These are phyloP conservation scores for Pseudonitzschia delicatissima DNA, from an alignment of 108 stramenopile species.

Conservation along the genomic window DNA sequence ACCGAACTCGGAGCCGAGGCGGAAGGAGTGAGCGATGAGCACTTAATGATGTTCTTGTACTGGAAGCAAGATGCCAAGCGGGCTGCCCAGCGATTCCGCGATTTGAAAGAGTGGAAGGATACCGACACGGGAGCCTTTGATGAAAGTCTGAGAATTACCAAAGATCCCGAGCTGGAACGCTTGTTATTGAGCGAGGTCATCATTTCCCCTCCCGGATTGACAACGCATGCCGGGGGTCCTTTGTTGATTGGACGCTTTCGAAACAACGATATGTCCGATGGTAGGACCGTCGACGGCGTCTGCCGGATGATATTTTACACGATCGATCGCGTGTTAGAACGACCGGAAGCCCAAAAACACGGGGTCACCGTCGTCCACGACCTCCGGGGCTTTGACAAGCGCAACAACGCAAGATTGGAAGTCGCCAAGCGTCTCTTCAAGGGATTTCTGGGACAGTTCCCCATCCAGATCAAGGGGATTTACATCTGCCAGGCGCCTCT, in stretches of 20 bases:
- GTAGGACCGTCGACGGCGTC: conserved; percentile 26
- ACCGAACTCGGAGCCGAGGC: conserved; percentile 7
- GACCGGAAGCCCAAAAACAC: conserved; percentile 17
- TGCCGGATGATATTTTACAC: conserved; percentile 38
- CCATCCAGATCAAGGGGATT: conserved; percentile 30
- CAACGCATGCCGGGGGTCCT: conserved; percentile 23
- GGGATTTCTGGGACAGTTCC: conserved; percentile 38
- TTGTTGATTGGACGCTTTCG: conserved; percentile 36
- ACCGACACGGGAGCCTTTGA: conserved; percentile 28
- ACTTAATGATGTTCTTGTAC: conserved; percentile 29
- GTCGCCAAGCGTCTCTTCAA: conserved; percentile 29
- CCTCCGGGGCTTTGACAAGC: conserved; percentile 20
- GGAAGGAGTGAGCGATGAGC: conserved; percentile 19
- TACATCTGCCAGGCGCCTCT: conserved; percentile 37
- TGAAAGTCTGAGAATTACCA: conserved; percentile 16
- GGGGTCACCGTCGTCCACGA: conserved; percentile 37
- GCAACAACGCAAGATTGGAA: conserved; percentile 25
- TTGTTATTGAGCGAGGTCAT: conserved; percentile 26
- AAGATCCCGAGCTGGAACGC: conserved; percentile 27
- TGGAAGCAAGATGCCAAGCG: conserved; percentile 42
- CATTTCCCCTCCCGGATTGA: conserved; percentile 16
- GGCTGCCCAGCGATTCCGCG: conserved; percentile 33
- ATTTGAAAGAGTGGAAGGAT: conserved; percentile 17
- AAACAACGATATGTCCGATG: conserved; percentile 45
- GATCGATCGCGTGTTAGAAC: conserved; percentile 31